Evolutionary conservation across 2,329 filamentous ascomycete genomes (phyloP).

Genomic region (Mariannaea sp.): DNA sequence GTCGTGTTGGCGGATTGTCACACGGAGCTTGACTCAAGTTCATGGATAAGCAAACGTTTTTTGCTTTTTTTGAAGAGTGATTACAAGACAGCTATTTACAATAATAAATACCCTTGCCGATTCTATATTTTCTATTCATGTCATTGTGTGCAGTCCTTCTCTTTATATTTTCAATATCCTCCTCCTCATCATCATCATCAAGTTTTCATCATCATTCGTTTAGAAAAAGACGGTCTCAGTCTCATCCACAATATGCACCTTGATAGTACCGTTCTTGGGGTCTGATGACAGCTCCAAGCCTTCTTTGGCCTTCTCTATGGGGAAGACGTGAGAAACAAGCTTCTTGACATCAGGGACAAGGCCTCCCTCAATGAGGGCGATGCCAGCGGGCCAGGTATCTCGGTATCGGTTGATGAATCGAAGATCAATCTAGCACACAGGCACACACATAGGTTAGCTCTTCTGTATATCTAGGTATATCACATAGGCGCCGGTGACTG

Average conservation of each 20-base stretch:
- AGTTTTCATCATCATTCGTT: constrained; percentile 6
- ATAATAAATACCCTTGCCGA: no score
- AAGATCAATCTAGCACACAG: constrained; percentile 57
- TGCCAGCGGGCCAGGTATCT: constrained; percentile 71
- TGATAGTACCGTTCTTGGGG: constrained; percentile 42
- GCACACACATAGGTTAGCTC: no score
- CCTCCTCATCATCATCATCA: no score
- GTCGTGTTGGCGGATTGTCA: constrained; percentile 16
- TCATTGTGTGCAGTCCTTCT: constrained; percentile 7
- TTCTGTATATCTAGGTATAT: no score
- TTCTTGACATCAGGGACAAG: constrained; percentile 66
- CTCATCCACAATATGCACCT: constrained; percentile 45
- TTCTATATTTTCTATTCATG: neutral
- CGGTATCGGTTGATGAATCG: constrained; percentile 73
- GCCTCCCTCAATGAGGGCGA: constrained; percentile 62
- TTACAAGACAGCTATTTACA: no score
- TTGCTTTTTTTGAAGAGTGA: no score
- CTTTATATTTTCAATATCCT: no score
- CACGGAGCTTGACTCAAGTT: constrained; percentile 15
- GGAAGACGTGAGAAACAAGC: constrained; percentile 64
- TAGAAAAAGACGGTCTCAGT: constrained; percentile 34
- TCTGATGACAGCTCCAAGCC: constrained; percentile 46
- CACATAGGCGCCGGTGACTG: no score
- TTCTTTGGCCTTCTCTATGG: constrained; percentile 64
- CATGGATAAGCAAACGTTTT: neutral